Conservation (phyloP, 1,284 basidiomycete species). For the Ganoderma leucocontextum region DNA sequence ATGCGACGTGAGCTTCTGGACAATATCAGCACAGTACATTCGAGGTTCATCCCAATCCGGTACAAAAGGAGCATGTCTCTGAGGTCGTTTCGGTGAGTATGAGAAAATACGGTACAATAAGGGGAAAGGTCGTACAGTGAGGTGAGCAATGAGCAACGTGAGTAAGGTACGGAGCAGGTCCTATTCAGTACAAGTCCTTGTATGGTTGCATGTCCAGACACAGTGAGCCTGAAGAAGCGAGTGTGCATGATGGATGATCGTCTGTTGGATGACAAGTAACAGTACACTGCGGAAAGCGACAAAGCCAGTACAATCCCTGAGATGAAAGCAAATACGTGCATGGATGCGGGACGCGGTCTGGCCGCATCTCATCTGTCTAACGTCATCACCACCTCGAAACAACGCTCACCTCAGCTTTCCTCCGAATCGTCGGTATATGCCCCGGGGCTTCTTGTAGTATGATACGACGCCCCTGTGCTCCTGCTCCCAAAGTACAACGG, state of each 20-base stretch:
- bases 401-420: slow-evolving; percentile 17
- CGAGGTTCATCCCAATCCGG: slow-evolving; percentile 2
- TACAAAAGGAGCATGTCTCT: slow-evolving; percentile 18
- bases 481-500: slow-evolving; percentile 25
- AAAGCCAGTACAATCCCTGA: slow-evolving; percentile 9
- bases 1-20: not conserved
- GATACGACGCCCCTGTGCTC: slow-evolving; percentile 34
- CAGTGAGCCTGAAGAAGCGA: slow-evolving; percentile 8
- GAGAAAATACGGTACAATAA: slow-evolving; percentile 12
- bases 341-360: not conserved
- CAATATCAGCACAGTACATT: not conserved
- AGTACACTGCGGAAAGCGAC: slow-evolving; percentile 11
- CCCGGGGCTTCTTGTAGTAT: slow-evolving; percentile 33
- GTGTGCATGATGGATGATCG: slow-evolving; percentile 13
- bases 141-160: slow-evolving; percentile 12
- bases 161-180: slow-evolving; percentile 27
- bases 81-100: slow-evolving; percentile 10
- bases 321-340: not conserved
- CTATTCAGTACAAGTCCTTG: slow-evolving; percentile 20
- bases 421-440: slow-evolving; percentile 20
- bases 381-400: slow-evolving; percentile 2
- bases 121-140: slow-evolving; percentile 21
- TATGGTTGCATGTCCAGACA: not conserved
- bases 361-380: slow-evolving; percentile 2
- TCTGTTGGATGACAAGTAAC: slow-evolving; percentile 18